These are phyloP conservation scores for Agarophyton chilense DNA, from an alignment of 23 red algal species.

Conservation along the genomic window DNA sequence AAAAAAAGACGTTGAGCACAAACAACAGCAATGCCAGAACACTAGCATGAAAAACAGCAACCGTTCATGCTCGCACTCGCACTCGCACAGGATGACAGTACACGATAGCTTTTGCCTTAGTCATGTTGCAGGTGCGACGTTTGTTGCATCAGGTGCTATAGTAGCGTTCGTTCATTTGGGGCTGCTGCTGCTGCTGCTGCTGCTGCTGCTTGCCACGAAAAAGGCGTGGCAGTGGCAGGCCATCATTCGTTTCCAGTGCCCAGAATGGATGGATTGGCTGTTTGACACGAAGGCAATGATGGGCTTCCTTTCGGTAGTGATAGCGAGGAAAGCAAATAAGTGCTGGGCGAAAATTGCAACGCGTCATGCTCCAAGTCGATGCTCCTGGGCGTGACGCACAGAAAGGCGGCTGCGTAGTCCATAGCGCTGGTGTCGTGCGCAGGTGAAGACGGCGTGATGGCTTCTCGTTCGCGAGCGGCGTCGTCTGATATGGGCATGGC, in stretches of 20 bases:
- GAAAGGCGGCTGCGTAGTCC: neutral
- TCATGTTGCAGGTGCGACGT: too few relatives aligned
- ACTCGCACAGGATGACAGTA: too few relatives aligned
- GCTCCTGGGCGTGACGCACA: constrained; percentile 36
- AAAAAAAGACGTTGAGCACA: too few relatives aligned
- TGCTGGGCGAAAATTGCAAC: constrained; percentile 61
- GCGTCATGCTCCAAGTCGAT: constrained; percentile 31
- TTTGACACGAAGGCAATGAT: neutral
- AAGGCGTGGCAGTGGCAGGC: too few relatives aligned
- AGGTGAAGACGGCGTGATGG: neutral
- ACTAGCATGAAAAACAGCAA: too few relatives aligned
- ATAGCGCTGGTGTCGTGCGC: neutral
- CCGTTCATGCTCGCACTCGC: too few relatives aligned
- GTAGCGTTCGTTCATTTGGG: too few relatives aligned
- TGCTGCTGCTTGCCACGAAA: too few relatives aligned
- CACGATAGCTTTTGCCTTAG: too few relatives aligned
- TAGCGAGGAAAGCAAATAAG: constrained; percentile 30
- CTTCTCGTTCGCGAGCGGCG: constrained; percentile 6
- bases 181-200: too few relatives aligned
- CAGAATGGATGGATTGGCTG: neutral
- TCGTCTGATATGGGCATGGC: constrained; percentile 26
- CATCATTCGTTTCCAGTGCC: neutral
- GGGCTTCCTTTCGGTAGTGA: constrained; percentile 18
- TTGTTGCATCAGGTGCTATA: too few relatives aligned
- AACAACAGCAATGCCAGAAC: too few relatives aligned